Conservation (phyloP, 352 stramenopile genomes). For the Phytophthora pinifolia region DNA sequence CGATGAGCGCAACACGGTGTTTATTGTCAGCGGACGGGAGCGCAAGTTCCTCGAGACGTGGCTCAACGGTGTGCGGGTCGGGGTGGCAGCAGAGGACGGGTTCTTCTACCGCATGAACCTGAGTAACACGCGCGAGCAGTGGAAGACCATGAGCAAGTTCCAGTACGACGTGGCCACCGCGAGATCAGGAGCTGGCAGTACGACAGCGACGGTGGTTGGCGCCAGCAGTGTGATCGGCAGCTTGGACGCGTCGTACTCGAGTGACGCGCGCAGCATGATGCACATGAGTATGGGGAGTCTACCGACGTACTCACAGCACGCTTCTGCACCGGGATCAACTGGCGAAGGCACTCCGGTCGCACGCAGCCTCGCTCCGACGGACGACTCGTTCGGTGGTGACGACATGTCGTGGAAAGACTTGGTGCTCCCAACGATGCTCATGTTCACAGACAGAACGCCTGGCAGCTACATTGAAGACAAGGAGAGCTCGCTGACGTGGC, state of each 20-base stretch:
- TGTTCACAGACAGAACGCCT: conserved; percentile 74
- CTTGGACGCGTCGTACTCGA: conserved; percentile 38
- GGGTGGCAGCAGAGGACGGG: conserved; percentile 72
- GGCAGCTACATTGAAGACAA: conserved; percentile 87
- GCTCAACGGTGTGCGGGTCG: conserved; percentile 72
- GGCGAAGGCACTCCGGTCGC: conserved; percentile 24
- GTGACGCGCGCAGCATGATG: conserved; percentile 35
- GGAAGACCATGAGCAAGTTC: conserved; percentile 88
- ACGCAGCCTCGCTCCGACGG: conserved; percentile 31
- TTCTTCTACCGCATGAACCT: conserved; percentile 86
- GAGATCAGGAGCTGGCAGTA: conserved; percentile 35
- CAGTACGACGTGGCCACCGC: conserved; percentile 61
- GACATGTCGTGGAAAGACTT: conserved; percentile 83
- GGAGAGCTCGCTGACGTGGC: conserved; percentile 86
- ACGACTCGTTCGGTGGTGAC: conserved; percentile 54
- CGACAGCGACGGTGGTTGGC: conserved; percentile 17
- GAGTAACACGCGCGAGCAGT: conserved; percentile 63
- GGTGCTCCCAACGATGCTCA: conserved; percentile 74
- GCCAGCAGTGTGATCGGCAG: conserved; percentile 26
- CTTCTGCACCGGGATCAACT: conserved; percentile 16
- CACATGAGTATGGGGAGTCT: conserved; percentile 55
- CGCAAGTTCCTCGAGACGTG: conserved; percentile 90
- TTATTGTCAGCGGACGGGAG: conserved; percentile 75
- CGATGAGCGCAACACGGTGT: conserved; percentile 74
- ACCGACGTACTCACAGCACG: conserved; percentile 39